A percentile compares a stretch with the other conserved stretches of the same genome.
Evolutionary conservation across 2,329 filamentous ascomycete genomes (phyloP).

Genomic region (Venturia aucupariae): DNA sequence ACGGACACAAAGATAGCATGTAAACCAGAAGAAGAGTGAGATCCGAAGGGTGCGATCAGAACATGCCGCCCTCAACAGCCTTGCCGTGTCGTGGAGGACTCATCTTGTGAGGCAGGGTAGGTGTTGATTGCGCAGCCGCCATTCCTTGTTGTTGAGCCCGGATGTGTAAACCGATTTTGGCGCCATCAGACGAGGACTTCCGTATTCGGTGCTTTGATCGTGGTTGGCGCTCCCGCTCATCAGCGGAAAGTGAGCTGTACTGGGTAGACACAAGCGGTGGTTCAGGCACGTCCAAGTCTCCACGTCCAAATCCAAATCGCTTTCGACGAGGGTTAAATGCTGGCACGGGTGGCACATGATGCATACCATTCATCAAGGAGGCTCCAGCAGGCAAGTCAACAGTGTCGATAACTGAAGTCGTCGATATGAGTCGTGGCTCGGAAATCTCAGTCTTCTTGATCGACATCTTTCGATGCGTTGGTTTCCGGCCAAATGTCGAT

Average conservation of each 20-base stretch:
- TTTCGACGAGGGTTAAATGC: slow-evolving; percentile 52
- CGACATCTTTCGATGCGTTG: slow-evolving; percentile 43
- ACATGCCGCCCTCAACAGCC: slow-evolving; percentile 15
- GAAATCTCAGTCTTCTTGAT: slow-evolving; percentile 54
- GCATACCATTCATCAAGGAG: slow-evolving; percentile 43
- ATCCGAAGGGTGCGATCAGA: background rate
- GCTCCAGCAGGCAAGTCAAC: slow-evolving; percentile 48
- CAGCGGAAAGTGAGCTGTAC: slow-evolving; percentile 6
- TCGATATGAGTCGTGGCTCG: slow-evolving; percentile 46
- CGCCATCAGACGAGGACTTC: slow-evolving; percentile 14
- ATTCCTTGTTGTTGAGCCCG: slow-evolving; percentile 28
- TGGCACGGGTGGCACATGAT: slow-evolving; percentile 43
- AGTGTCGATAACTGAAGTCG: slow-evolving; percentile 49
- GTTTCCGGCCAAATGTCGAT: slow-evolving; percentile 10
- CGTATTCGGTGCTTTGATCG: slow-evolving; percentile 11
- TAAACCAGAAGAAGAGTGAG: background rate
- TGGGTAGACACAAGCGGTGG: background rate
- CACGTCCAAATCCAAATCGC: slow-evolving; percentile 34
- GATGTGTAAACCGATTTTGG: slow-evolving; percentile 19
- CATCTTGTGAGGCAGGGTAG: slow-evolving; percentile 11
- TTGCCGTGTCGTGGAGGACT: slow-evolving; percentile 10
- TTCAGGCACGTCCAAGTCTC: slow-evolving; percentile 15
- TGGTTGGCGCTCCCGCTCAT: slow-evolving; percentile 10
- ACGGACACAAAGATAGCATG: background rate
- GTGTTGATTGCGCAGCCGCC: slow-evolving; percentile 18